phyloP scores from a whole-genome alignment of 75 land plant species.

The Chamaecyparis obtusa region DNA sequence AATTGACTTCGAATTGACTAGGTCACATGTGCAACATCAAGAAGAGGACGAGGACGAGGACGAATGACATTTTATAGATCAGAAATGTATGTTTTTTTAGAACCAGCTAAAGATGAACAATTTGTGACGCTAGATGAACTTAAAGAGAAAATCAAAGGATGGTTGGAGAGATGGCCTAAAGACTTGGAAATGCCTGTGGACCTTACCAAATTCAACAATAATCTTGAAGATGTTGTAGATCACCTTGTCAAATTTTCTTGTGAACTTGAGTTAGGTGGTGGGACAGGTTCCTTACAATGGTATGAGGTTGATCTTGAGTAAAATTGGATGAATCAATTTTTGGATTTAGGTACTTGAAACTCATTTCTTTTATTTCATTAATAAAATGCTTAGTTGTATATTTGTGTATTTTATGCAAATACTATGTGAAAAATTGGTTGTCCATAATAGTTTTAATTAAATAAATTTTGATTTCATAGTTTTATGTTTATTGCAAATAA shows the following conservation, averaged over 20 bases:
- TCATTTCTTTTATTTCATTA: not conserved
- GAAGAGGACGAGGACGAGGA: constrained; percentile 33
- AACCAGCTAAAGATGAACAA: constrained; percentile 60
- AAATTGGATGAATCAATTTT: constrained; percentile 12
- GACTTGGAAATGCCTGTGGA: constrained; percentile 42
- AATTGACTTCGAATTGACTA: not conserved
- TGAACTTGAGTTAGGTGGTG: constrained; percentile 72
- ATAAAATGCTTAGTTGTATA: not conserved
- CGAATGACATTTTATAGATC: constrained; percentile 35
- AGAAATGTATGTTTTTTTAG: constrained; percentile 59
- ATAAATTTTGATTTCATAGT: too few relatives aligned
- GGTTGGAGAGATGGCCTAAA: constrained; percentile 65
- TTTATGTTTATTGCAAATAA: not conserved
- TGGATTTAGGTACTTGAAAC: not conserved
- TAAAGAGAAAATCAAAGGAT: constrained; percentile 32
- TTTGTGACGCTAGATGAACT: constrained; percentile 65
- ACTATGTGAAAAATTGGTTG: not conserved
- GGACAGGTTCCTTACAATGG: constrained; percentile 74
- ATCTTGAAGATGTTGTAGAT: constrained; percentile 56
- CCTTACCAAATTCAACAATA: constrained; percentile 36
- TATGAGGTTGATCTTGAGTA: constrained; percentile 56
- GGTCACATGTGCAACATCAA: not conserved
- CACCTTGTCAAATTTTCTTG: constrained; percentile 56
- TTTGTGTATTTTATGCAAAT: not conserved
- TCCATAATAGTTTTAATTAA: not conserved